phyloP scores from a whole-genome alignment of 192 early-diverging fungal genomes.

The Umbelopsis vinacea region DNA sequence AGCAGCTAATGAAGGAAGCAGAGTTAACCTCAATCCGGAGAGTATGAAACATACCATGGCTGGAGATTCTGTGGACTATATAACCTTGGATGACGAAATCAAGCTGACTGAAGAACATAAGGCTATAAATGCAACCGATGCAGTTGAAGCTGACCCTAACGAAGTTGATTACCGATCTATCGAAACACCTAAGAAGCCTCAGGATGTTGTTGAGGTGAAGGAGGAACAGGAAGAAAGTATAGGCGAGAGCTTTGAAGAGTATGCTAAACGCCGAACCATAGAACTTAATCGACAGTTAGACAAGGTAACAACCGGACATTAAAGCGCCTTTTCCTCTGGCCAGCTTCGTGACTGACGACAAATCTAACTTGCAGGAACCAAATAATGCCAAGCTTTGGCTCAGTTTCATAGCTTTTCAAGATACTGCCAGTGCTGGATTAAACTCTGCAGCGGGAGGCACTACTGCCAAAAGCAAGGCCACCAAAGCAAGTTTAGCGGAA shows the following conservation, averaged over 20 bases:
- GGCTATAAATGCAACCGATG: background rate
- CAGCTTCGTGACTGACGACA: background rate
- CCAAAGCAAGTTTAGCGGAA: slow-evolving; percentile 48
- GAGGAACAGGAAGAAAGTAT: slow-evolving; percentile 32
- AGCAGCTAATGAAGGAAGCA: slow-evolving; percentile 9
- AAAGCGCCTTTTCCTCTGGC: background rate
- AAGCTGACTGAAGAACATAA: background rate
- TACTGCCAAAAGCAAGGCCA: slow-evolving; percentile 26
- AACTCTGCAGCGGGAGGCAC: slow-evolving; percentile 29
- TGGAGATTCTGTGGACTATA: background rate
- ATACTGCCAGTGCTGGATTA: slow-evolving; percentile 37
- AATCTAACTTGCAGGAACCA: slow-evolving; percentile 39
- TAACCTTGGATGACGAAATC: slow-evolving; percentile 1
- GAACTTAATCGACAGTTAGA: slow-evolving; percentile 34
- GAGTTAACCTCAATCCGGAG: slow-evolving; percentile 15
- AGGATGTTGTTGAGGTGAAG: slow-evolving; percentile 38
- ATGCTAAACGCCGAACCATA: slow-evolving; percentile 39
- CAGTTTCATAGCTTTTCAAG: slow-evolving; percentile 57
- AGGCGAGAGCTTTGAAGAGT: slow-evolving; percentile 45
- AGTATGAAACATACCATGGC: background rate
- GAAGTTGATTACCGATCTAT: slow-evolving; percentile 51
- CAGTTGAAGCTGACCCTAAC: slow-evolving; percentile 6
- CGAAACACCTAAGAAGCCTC: slow-evolving; percentile 37
- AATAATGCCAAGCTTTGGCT: slow-evolving; percentile 52
- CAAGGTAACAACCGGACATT: slow-evolving; percentile 13